Base-by-base conservation (phyloP, 1,284 basidiomycete species). In the Ceratobasidium sp. region DNA sequence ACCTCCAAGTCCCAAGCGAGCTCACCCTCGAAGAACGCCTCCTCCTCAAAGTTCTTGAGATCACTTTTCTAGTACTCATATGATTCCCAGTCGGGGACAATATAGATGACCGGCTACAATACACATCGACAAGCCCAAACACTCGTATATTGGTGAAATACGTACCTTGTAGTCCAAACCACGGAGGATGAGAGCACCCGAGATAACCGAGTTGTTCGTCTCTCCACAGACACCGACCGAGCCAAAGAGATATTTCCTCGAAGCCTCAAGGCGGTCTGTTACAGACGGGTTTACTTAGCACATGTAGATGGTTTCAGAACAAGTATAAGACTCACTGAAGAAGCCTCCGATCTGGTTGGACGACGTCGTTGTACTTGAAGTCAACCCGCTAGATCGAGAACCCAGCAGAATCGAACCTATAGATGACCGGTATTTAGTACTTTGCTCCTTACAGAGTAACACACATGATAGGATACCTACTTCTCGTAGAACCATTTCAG, bases 301-400 rank as follows among this genome's bases (percentile, higher is more conserved):
- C 46, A 2, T 49, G 46, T 20, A 9, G n/a, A 13, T 61, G 28
- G 15, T 13, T 60, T 10, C 13, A 66, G 7, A 49, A 28, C 26
- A 20, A 26, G 20, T 33, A 44, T 12, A 3, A 23, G 10, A 81
- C 82, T 60, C 61, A 83, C 82, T 87, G 91, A 97, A 98, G 92
- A 98, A 96, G 40, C 97, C 97, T 79, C 91, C 91, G 84, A 98
- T 93, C 87, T 93, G 93, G 88, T 94, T 94, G 82, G 92, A 91
- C 77, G 95, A 97, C 96, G 96, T 93, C 90, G 88, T 95, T 95
- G 92, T 98, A 99, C 90, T 98, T 97, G 94, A 96, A 99, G 89
- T 97, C 94, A 79, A 97, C 91, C 81, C 93, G 90, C 94, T 94
- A 97, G 85, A 94, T 86, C 80, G 96, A 97, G 92, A 93, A 99